Percentiles rank a stretch among this genome's conserved stretches.
Evolutionary conservation across 2,329 filamentous ascomycete species (phyloP).

Genomic region (Trichoderma semiorbis): DNA sequence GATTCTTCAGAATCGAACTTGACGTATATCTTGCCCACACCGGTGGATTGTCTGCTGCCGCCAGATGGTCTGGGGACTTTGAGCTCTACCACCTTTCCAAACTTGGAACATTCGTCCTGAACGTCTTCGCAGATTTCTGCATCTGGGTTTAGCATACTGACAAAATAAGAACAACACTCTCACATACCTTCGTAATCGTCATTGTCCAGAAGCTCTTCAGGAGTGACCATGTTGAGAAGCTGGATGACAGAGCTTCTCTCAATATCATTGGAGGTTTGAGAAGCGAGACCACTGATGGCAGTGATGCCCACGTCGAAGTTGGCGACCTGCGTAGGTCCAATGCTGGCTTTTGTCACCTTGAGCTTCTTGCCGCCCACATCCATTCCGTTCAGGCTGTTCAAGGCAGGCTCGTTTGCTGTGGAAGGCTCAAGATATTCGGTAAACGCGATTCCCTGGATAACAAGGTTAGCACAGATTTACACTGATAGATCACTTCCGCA

Average conservation of each 20-base stretch:
- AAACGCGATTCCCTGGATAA: conserved; percentile 75
- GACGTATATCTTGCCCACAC: conserved; percentile 96
- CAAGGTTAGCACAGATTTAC: conserved; percentile 28
- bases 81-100: conserved; percentile 77
- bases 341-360: conserved; percentile 83
- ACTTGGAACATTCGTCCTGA: conserved; percentile 88
- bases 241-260: conserved; percentile 84
- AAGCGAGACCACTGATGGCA: conserved; percentile 95
- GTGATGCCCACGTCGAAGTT: conserved; percentile 95
- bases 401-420: conserved; percentile 71
- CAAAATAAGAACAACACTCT: not conserved
- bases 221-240: conserved; percentile 96
- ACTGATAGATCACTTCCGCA: not conserved
- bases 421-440: conserved; percentile 84
- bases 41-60: conserved; percentile 77
- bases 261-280: conserved; percentile 74
- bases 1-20: conserved; percentile 80
- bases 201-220: conserved; percentile 87
- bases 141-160: conserved; percentile 32
- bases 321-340: conserved; percentile 87
- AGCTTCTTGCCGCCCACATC: conserved; percentile 83
- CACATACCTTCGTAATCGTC: conserved; percentile 85
- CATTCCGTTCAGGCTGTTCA: conserved; percentile 90
- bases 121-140: conserved; percentile 96
- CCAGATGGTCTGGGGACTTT: conserved; percentile 88